Evolutionary conservation across 352 stramenopile species (phyloP).

Genomic region (Globisporangium alternatum): DNA sequence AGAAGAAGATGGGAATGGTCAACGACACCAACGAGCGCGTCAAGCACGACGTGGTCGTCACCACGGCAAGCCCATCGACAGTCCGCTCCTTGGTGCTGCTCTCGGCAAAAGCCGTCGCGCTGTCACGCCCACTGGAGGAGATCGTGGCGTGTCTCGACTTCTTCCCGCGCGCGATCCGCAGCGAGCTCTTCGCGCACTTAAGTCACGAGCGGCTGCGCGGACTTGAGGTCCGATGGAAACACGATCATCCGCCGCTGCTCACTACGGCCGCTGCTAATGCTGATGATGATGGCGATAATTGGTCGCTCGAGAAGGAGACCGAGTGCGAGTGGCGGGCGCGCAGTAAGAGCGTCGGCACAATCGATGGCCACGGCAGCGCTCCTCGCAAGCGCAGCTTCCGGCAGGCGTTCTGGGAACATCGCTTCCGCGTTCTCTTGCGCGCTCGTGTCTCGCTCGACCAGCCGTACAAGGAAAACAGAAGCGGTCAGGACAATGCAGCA

Average conservation of each 20-base stretch:
- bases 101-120: constrained; percentile 26
- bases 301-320: constrained; percentile 17
- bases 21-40: not conserved
- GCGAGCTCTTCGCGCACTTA: constrained; percentile 40
- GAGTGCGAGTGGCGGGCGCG: constrained; percentile 18
- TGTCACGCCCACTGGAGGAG: constrained; percentile 30
- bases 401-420: constrained; percentile 55
- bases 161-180: constrained; percentile 36
- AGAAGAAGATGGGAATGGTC: not conserved
- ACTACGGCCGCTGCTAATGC: constrained; percentile 16
- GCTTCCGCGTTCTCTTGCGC: constrained; percentile 48
- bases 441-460: constrained; percentile 18
- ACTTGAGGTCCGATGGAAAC: constrained; percentile 41
- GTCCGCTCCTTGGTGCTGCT: constrained; percentile 26
- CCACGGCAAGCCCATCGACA: not conserved
- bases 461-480: not conserved
- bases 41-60: not conserved
- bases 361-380: not conserved
- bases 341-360: constrained; percentile 2
- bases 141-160: constrained; percentile 41
- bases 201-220: constrained; percentile 39
- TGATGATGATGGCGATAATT: constrained; percentile 18
- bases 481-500: not conserved
- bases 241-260: not conserved
- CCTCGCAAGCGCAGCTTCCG: constrained; percentile 36